Conservation (phyloP, 495 filamentous ascomycete species). For the Sordaria brevicollis region DNA sequence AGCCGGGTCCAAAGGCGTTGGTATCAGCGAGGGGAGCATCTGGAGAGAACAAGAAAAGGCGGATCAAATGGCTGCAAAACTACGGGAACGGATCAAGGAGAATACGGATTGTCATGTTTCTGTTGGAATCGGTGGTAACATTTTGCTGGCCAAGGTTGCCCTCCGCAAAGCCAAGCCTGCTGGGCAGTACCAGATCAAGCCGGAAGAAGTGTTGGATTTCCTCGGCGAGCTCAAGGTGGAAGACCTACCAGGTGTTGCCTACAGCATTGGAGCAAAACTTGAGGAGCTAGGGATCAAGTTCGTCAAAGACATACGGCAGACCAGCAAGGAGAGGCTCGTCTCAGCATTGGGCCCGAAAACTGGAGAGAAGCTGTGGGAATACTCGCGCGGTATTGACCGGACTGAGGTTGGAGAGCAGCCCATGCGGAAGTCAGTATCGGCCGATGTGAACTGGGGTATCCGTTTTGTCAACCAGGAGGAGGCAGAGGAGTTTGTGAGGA, state of each 20-base stretch:
- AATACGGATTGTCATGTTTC: slow-evolving; percentile 81
- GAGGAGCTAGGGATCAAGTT: slow-evolving; percentile 76
- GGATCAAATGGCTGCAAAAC: slow-evolving; percentile 54
- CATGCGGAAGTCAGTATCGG: slow-evolving; percentile 80
- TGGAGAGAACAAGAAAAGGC: slow-evolving; percentile 76
- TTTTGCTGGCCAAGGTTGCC: slow-evolving; percentile 82
- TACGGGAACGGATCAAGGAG: slow-evolving; percentile 59
- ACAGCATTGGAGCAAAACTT: slow-evolving; percentile 71
- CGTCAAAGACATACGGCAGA: slow-evolving; percentile 69
- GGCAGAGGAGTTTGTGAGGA: slow-evolving; percentile 79
- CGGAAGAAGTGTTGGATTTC: slow-evolving; percentile 65
- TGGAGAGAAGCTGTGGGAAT: slow-evolving; percentile 84
- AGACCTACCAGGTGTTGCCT: slow-evolving; percentile 78
- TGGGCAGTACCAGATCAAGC: slow-evolving; percentile 79
- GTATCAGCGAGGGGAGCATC: slow-evolving; percentile 59
- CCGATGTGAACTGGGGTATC: slow-evolving; percentile 97
- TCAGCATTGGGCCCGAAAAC: slow-evolving; percentile 79
- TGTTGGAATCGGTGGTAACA: slow-evolving; percentile 88
- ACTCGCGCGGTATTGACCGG: slow-evolving; percentile 78
- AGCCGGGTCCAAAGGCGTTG: slow-evolving; percentile 58
- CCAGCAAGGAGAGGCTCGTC: slow-evolving; percentile 63
- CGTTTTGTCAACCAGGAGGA: slow-evolving; percentile 83
- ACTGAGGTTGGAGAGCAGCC: slow-evolving; percentile 76
- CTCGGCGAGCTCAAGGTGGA: slow-evolving; percentile 66
- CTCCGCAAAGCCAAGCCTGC: slow-evolving; percentile 89